Conservation (phyloP, 768 basidiomycete genomes). For the Rickenella mellea region DNA sequence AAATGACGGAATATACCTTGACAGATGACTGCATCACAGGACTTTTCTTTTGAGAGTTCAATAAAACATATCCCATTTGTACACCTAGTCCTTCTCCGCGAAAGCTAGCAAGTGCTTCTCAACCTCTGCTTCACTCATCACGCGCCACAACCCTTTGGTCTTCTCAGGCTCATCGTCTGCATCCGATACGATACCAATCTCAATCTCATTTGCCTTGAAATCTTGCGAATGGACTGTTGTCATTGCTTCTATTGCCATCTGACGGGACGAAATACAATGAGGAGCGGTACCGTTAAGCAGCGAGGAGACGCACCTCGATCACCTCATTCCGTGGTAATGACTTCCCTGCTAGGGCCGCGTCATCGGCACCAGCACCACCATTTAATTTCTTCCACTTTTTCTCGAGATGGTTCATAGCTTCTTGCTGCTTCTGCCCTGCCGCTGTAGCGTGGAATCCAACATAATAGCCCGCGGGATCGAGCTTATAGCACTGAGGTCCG, state of each 20-base stretch:
- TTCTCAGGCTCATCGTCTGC: slow-evolving; percentile 64
- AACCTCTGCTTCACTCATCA: slow-evolving; percentile 68
- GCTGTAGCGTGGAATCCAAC: slow-evolving; percentile 97
- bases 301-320: slow-evolving; percentile 62
- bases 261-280: background rate
- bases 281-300: background rate
- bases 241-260: slow-evolving; percentile 94
- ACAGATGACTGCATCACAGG: background rate
- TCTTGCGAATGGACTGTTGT: slow-evolving; percentile 92
- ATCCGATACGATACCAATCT: slow-evolving; percentile 86
- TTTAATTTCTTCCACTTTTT: slow-evolving; percentile 98
- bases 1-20: background rate
- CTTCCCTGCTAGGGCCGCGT: slow-evolving; percentile 67
- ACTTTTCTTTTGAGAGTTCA: background rate
- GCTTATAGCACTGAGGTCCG: slow-evolving; percentile 96
- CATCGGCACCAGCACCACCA: slow-evolving; percentile 67
- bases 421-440: slow-evolving; percentile 95
- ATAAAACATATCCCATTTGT: background rate
- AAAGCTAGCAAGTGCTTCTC: slow-evolving; percentile 77
- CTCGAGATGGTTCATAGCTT: slow-evolving; percentile 96
- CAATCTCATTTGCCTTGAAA: slow-evolving; percentile 92
- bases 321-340: slow-evolving; percentile 67
- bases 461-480: slow-evolving; percentile 98
- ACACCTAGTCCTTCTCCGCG: slow-evolving; percentile 71
- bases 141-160: slow-evolving; percentile 68